Conservation (phyloP, 306 rosid species). For the Abrus precatorius region DNA sequence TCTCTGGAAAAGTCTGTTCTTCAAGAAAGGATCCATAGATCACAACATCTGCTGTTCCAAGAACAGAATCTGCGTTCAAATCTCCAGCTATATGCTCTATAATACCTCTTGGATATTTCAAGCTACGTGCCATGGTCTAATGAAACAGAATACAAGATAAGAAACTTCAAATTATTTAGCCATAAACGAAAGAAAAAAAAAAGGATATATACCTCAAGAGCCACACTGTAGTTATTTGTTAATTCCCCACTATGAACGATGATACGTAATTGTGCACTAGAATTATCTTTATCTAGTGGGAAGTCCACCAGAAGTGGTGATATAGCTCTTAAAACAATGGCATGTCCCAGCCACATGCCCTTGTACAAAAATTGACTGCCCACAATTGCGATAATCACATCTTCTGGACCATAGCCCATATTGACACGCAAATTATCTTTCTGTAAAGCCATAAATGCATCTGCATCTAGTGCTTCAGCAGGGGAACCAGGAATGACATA, state of each 20-base stretch:
- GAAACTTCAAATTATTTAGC: slow-evolving; percentile 47
- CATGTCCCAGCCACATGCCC: slow-evolving; percentile 96
- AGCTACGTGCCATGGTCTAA: slow-evolving; percentile 76
- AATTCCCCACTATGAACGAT: slow-evolving; percentile 78
- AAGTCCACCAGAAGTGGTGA: slow-evolving; percentile 70
- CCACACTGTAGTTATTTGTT: slow-evolving; percentile 72
- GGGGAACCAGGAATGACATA: slow-evolving; percentile 94
- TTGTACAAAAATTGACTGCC: slow-evolving; percentile 90
- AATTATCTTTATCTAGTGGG: slow-evolving; percentile 56
- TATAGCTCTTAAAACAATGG: slow-evolving; percentile 79
- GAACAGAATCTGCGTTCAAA: slow-evolving; percentile 65
- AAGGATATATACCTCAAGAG: slow-evolving; percentile 70
- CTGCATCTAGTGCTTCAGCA: slow-evolving; percentile 72
- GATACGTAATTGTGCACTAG: slow-evolving; percentile 63
- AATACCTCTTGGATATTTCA: slow-evolving; percentile 79
- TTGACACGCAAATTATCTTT: slow-evolving; percentile 60
- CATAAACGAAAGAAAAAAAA: slow-evolving; percentile 32
- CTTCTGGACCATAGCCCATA: slow-evolving; percentile 75
- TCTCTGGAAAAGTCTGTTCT: slow-evolving; percentile 85
- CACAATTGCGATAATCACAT: slow-evolving; percentile 76
- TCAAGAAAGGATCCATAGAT: slow-evolving; percentile 88
- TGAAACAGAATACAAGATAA: slow-evolving; percentile 48
- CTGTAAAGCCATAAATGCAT: slow-evolving; percentile 57
- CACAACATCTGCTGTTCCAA: slow-evolving; percentile 73
- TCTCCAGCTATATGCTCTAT: slow-evolving; percentile 80